Percentiles rank a stretch among this genome's conserved stretches.
Evolutionary conservation across 2,329 filamentous ascomycete genomes (phyloP).

Genomic region (Aureobasidium sp.): DNA sequence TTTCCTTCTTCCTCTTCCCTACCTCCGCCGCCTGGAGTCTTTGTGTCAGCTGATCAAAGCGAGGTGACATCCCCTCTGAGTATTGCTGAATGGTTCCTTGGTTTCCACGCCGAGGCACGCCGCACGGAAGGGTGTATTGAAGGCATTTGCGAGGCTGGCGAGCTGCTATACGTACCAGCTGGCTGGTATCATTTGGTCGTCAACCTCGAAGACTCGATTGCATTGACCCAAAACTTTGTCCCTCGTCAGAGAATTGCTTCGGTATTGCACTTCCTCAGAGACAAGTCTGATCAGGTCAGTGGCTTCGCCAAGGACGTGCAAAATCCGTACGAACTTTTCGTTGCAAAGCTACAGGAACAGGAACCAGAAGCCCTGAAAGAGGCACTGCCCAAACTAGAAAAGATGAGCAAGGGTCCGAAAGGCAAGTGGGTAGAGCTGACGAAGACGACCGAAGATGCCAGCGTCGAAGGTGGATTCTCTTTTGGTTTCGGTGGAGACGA

Average conservation of each 20-base stretch:
- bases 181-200: conserved; percentile 97
- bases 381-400: conserved; percentile 56
- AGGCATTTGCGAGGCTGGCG: conserved; percentile 73
- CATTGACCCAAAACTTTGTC: conserved; percentile 91
- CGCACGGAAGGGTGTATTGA: conserved; percentile 68
- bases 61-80: conserved; percentile 90
- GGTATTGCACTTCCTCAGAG: conserved; percentile 69
- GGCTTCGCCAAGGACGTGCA: conserved; percentile 66
- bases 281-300: conserved; percentile 78
- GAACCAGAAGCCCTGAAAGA: conserved; percentile 60
- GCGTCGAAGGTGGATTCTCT: conserved; percentile 44
- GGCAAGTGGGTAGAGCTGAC: conserved; percentile 80
- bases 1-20: conserved; percentile 61
- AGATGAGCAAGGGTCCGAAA: conserved; percentile 56
- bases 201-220: conserved; percentile 75
- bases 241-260: conserved; percentile 63
- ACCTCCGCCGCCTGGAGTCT: conserved; percentile 75
- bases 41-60: conserved; percentile 77
- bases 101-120: conserved; percentile 78
- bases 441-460: conserved; percentile 41
- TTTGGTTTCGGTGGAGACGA: conserved; percentile 52
- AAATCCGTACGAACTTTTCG: conserved; percentile 68
- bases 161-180: conserved; percentile 84
- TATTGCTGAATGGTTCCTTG: conserved; percentile 92
- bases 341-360: conserved; percentile 52